Evolutionary conservation across 192 early-diverging fungal genomes (phyloP).

Genomic region (Backusella parvicylindrica): DNA sequence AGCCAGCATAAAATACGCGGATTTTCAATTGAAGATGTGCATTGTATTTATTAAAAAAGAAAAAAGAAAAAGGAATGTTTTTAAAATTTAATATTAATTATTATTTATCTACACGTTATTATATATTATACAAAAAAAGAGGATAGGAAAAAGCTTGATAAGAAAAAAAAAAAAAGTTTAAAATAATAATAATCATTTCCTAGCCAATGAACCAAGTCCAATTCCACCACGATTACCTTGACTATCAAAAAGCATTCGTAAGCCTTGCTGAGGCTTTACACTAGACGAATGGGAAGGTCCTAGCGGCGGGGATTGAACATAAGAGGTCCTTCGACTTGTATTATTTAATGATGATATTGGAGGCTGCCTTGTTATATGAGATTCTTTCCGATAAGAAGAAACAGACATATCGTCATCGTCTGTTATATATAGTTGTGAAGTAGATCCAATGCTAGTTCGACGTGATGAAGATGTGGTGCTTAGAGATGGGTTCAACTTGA

Average conservation of each 20-base stretch:
- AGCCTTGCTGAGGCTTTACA: neutral
- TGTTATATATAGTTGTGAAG: constrained; percentile 8
- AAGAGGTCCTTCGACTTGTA: neutral
- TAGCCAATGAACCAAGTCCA: neutral
- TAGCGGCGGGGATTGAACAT: neutral
- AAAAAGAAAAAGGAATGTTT: too few species aligned
- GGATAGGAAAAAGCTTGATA: neutral
- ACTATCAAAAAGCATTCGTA: constrained; percentile 4
- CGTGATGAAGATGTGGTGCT: neutral
- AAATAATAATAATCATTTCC: neutral
- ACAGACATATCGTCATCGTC: constrained; percentile 14
- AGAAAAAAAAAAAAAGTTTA: neutral
- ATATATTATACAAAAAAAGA: neutral
- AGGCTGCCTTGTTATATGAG: neutral
- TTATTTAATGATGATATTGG: neutral
- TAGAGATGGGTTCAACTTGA: neutral
- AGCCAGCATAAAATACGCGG: neutral
- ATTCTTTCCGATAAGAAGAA: neutral
- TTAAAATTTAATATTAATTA: neutral
- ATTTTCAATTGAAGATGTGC: too few species aligned
- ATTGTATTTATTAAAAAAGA: neutral
- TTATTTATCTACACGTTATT: neutral
- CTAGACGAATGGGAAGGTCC: neutral
- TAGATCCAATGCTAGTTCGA: constrained; percentile 8
- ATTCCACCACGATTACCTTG: neutral